phyloP scores from a whole-genome alignment of 495 filamentous ascomycete genomes.

The Lophiostoma macrostomum region DNA sequence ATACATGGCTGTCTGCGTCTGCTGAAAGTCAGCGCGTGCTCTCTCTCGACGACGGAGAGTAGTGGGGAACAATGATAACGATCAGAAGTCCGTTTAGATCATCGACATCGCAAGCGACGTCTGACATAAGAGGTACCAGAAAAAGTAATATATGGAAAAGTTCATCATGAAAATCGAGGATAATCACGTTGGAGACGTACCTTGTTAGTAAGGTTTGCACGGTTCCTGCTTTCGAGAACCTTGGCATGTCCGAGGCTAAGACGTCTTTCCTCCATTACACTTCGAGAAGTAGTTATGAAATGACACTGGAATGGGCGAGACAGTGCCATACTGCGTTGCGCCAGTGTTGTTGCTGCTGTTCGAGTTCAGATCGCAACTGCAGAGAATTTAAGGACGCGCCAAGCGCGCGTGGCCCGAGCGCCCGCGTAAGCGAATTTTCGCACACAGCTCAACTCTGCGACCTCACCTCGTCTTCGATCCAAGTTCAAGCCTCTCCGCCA shows the following conservation, averaged over 20 bases:
- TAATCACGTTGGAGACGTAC: too few species aligned
- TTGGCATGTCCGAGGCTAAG: too few species aligned
- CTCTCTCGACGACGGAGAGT: not conserved
- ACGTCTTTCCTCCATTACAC: too few species aligned
- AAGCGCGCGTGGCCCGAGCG: not conserved
- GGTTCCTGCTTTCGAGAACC: too few species aligned
- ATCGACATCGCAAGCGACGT: slow-evolving; percentile 29
- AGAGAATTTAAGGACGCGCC: slow-evolving; percentile 1
- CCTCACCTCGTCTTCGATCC: not conserved
- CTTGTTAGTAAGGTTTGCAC: not conserved
- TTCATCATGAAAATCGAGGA: too few species aligned
- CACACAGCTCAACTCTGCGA: slow-evolving; percentile 5
- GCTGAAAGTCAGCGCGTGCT: slow-evolving; percentile 1
- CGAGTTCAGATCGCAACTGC: not conserved
- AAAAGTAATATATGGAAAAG: slow-evolving; percentile 33
- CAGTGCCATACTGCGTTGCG: too few species aligned
- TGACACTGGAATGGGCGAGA: too few species aligned
- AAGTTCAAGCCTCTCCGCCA: not conserved
- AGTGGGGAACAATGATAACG: not conserved
- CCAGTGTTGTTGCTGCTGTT: too few species aligned
- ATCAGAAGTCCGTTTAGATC: slow-evolving; percentile 46
- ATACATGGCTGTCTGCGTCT: too few species aligned
- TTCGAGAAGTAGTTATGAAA: too few species aligned
- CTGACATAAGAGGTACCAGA: slow-evolving; percentile 48
- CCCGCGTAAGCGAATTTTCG: not conserved